These are phyloP conservation scores for Metschnikowia orientalis DNA, from an alignment of 805 yeast genomes.

Conservation along the genomic window DNA sequence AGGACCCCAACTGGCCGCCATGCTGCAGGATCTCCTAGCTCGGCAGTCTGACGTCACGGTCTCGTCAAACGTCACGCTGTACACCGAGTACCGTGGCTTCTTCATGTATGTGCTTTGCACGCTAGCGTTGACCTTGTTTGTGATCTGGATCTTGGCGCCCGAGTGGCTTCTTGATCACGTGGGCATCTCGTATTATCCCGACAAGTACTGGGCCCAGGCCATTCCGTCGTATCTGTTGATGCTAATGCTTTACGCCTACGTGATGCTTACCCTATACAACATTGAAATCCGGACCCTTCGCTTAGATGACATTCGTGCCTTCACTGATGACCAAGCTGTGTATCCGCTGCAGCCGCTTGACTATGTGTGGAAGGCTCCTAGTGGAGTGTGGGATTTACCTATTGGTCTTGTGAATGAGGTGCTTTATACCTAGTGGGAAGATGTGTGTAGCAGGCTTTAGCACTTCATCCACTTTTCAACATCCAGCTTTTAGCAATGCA, in stretches of 20 bases:
- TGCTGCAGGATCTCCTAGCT: constrained; percentile 47
- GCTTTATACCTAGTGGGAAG: constrained; percentile 38
- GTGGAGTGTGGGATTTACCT: constrained; percentile 87
- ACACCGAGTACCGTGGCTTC: constrained; percentile 84
- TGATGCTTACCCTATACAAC: constrained; percentile 67
- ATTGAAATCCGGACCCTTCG: constrained; percentile 66
- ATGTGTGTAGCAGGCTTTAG: too few species aligned
- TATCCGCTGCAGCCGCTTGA: constrained; percentile 24
- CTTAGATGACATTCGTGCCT: constrained; percentile 54
- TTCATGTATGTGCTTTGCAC: constrained; percentile 70
- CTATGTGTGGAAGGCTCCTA: constrained; percentile 57
- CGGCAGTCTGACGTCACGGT: constrained; percentile 64
- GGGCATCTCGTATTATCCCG: constrained; percentile 72
- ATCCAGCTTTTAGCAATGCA: too few species aligned
- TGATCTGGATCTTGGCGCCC: constrained; percentile 76
- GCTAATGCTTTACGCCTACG: constrained; percentile 67
- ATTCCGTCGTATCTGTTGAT: constrained; percentile 68
- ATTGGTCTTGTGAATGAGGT: constrained; percentile 63
- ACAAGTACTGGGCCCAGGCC: constrained; percentile 87
- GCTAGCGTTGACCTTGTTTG: constrained; percentile 48
- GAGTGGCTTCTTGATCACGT: constrained; percentile 45
- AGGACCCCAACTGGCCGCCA: too few species aligned
- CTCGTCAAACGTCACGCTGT: constrained; percentile 44
- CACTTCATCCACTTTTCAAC: too few species aligned
- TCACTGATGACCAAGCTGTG: constrained; percentile 63